Percentiles rank a stretch among this genome's conserved stretches.
Evolutionary conservation across 108 stramenopile species (phyloP).

Genomic region (Skeletonema grethae): DNA sequence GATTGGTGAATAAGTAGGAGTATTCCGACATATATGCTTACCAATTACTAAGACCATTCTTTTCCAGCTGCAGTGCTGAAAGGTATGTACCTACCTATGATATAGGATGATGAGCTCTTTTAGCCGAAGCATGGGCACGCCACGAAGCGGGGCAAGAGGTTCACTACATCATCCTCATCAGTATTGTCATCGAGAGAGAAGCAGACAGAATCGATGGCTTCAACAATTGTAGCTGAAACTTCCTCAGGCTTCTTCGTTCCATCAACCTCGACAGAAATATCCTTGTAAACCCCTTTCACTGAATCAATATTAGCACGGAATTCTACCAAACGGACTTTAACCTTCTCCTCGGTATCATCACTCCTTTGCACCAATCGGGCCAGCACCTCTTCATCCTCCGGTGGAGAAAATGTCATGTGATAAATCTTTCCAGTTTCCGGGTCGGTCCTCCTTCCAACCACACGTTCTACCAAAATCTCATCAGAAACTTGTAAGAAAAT

Average conservation of each 20-base stretch:
- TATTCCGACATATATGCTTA: too few relatives aligned
- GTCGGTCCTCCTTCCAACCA: conserved; percentile 94
- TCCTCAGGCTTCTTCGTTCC: conserved; percentile 67
- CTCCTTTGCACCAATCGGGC: conserved; percentile 82
- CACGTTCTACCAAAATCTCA: conserved; percentile 90
- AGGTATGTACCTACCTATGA: too few relatives aligned
- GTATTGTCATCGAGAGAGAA: too few relatives aligned
- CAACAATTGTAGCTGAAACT: conserved; percentile 54
- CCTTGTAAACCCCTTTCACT: conserved; percentile 72
- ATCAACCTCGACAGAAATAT: conserved; percentile 79
- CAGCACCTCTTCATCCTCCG: conserved; percentile 75
- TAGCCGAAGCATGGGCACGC: too few relatives aligned
- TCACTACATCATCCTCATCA: too few relatives aligned
- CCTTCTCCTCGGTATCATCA: conserved; percentile 98
- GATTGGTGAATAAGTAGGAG: background rate
- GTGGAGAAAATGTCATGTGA: conserved; percentile 93
- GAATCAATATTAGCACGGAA: conserved; percentile 90
- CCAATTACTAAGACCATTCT: too few relatives aligned
- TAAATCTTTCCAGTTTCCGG: conserved; percentile 97
- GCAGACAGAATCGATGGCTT: conserved; percentile 25
- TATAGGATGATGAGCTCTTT: too few relatives aligned
- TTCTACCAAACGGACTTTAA: conserved; percentile 84
- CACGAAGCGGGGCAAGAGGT: too few relatives aligned
- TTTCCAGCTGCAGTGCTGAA: too few relatives aligned
- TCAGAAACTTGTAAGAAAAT: conserved; percentile 95